These are phyloP conservation scores for Coemansia sp. DNA, from an alignment of 192 early-diverging fungal genomes.

Conservation along the genomic window DNA sequence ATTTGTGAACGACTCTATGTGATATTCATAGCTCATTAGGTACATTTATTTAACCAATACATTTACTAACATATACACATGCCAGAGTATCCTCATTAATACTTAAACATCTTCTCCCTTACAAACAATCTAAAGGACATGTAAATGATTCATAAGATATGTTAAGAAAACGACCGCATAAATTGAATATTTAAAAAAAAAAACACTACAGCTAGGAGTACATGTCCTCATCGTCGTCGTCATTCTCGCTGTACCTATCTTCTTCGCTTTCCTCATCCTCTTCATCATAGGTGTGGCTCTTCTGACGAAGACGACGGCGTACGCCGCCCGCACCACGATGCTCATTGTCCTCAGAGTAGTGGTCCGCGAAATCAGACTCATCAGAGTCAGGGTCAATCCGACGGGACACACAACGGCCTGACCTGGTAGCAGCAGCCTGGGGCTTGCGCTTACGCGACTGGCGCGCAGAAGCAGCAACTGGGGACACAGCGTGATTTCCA, in stretches of 20 bases:
- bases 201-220: slow-evolving; percentile 5
- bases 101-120: no score
- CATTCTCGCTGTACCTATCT: slow-evolving; percentile 5
- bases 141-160: background rate
- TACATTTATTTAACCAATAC: no score
- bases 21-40: no score
- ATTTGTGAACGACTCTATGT: no score
- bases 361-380: slow-evolving; percentile 10
- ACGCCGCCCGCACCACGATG: background rate
- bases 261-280: slow-evolving; percentile 15
- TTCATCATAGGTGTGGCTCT: background rate
- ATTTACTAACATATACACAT: no score
- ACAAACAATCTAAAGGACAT: no score
- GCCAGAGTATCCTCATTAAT: no score
- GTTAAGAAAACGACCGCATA: background rate
- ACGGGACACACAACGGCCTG: slow-evolving; percentile 10
- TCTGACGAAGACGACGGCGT: background rate
- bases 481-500: background rate
- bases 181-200: background rate
- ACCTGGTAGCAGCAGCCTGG: background rate
- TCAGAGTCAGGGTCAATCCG: slow-evolving; percentile 1
- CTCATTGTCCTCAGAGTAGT: background rate
- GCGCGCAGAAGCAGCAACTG: background rate
- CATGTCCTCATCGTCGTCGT: slow-evolving; percentile 21
- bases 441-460: slow-evolving; percentile 29